Base-by-base conservation (phyloP, 768 basidiomycete species). In the Candolleomyces eurysporus region DNA sequence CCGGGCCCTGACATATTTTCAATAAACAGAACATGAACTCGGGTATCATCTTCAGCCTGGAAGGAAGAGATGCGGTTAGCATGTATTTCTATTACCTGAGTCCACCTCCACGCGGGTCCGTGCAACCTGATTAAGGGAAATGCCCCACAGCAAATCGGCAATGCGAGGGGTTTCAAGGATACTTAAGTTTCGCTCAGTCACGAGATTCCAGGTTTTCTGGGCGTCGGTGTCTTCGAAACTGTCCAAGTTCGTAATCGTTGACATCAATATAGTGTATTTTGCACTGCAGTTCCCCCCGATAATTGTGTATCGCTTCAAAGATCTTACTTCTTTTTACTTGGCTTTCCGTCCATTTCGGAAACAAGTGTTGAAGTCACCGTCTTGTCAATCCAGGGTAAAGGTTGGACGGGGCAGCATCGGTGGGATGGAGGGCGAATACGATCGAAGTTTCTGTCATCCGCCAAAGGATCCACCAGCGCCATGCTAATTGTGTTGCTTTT, bases 321-420 rank as follows among this genome's bases (percentile, higher is more conserved):
- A 82, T 80, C 58, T 75, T 73, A 65, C 79, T 79, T 57, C 76
- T 76, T 42, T 64, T 63, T 3, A 79, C 74, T 62, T 86, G 84
- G 13, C 66, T 66, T 9, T 68, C 63, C 0, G 82, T 85, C 86
- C 86, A 85, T 59, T 85, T 86, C 16, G 82, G 84, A n/a, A n/a
- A n/a, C n/a, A n/a, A n/a, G n/a, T n/a, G n/a, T n/a, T n/a, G n/a
- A n/a, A n/a, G n/a, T n/a, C n/a, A n/a, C n/a, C n/a, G n/a, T n/a
- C n/a, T n/a, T n/a, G n/a, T n/a, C n/a, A n/a, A n/a, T n/a, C n/a
- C n/a, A n/a, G n/a, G n/a, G n/a, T n/a, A n/a, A n/a, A n/a, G n/a
- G n/a, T n/a, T n/a, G n/a, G n/a, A n/a, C n/a, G n/a, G n/a, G n/a
- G n/a, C n/a, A n/a, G n/a, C n/a, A n/a, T n/a, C n/a, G n/a, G 65